A percentile compares a stretch with the other conserved stretches of the same genome.
phyloP scores from a whole-genome alignment of 805 yeast species.

The Candida verbasci region DNA sequence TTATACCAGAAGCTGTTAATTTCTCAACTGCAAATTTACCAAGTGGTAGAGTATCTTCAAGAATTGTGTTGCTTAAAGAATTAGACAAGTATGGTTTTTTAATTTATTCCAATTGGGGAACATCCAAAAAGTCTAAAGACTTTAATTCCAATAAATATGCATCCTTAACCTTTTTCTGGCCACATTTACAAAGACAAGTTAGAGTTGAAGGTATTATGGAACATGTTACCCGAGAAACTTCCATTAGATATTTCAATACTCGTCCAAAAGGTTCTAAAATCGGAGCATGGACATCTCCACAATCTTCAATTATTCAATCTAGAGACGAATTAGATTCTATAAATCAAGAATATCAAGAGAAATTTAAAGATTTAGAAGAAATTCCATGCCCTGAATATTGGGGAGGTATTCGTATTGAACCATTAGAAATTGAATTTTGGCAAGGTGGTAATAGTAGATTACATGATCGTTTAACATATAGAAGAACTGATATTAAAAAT shows the following conservation, averaged over 20 bases:
- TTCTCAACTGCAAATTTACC: constrained; percentile 89
- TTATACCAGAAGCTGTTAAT: constrained; percentile 76
- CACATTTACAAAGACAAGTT: constrained; percentile 83
- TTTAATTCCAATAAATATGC: constrained; percentile 70
- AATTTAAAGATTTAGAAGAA: constrained; percentile 57
- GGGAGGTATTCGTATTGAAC: constrained; percentile 92
- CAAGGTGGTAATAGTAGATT: constrained; percentile 89
- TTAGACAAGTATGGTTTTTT: constrained; percentile 81
- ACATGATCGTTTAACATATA: constrained; percentile 81
- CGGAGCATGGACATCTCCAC: constrained; percentile 98
- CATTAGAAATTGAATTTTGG: constrained; percentile 94
- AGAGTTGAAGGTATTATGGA: constrained; percentile 86
- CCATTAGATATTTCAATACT: constrained; percentile 73
- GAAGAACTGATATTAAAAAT: constrained; percentile 45
- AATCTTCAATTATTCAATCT: constrained; percentile 54
- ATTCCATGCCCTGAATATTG: constrained; percentile 91
- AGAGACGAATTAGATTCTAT: constrained; percentile 61
- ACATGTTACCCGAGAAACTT: constrained; percentile 65
- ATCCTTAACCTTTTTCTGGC: constrained; percentile 89
- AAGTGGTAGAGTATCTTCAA: constrained; percentile 81
- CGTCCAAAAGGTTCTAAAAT: constrained; percentile 91
- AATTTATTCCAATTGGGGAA: constrained; percentile 87
- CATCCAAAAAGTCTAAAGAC: constrained; percentile 78
- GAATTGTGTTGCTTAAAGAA: constrained; percentile 86
- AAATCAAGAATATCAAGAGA: constrained; percentile 44